Conservation (phyloP, 768 basidiomycete genomes). For the Tulasnella sp. region DNA sequence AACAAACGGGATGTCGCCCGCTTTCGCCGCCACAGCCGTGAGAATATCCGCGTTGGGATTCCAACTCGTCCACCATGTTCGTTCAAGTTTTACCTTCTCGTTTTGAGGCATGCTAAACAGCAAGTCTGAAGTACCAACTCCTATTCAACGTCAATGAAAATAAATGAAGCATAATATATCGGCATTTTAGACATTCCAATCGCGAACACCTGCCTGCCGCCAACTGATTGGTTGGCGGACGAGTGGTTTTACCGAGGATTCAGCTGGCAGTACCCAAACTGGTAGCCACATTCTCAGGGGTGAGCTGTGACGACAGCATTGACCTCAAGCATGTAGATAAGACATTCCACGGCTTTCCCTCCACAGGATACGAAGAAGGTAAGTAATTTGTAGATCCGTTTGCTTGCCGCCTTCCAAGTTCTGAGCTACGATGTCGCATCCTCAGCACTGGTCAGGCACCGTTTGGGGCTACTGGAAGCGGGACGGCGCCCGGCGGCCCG, state of each 20-base stretch:
- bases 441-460: slow-evolving; percentile 4
- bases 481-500: neutral
- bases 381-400: slow-evolving; percentile 1
- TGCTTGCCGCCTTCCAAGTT: neutral
- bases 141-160: neutral
- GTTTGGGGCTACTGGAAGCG: neutral
- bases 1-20: neutral
- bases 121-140: neutral
- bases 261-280: neutral
- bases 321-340: neutral
- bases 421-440: slow-evolving; percentile 18
- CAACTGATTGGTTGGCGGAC: neutral
- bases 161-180: neutral
- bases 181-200: neutral
- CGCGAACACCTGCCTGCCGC: neutral
- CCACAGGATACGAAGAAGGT: neutral
- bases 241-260: slow-evolving; percentile 1
- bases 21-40: neutral
- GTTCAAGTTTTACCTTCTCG: neutral
- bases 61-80: neutral
- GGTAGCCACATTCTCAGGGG: neutral
- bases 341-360: slow-evolving; percentile 18
- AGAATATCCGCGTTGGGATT: neutral
- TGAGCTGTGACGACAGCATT: neutral
- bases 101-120: neutral